phyloP scores from a whole-genome alignment of 768 basidiomycete species.

The Lactarius vividus region DNA sequence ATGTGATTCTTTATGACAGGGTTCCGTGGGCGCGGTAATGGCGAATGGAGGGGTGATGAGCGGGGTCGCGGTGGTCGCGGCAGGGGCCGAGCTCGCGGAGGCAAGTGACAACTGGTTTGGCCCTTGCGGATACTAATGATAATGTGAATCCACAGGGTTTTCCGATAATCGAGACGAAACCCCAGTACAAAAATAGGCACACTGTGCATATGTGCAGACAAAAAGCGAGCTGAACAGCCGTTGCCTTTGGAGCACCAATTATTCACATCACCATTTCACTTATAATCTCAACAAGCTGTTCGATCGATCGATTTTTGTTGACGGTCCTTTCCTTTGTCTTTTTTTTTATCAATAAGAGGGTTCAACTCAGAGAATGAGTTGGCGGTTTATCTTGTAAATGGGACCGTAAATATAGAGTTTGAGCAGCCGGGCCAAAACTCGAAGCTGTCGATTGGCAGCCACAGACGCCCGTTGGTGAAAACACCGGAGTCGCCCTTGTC shows the following conservation, averaged over 20 bases:
- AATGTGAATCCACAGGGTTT: slow-evolving; percentile 8
- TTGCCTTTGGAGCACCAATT: background rate
- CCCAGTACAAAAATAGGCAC: slow-evolving; percentile 23
- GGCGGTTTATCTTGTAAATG: background rate
- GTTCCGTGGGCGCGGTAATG: slow-evolving; percentile 31
- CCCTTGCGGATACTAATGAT: slow-evolving; percentile 1
- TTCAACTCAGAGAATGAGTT: slow-evolving; percentile 4
- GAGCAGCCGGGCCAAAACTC: background rate
- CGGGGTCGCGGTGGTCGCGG: slow-evolving; percentile 33
- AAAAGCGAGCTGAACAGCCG: slow-evolving; percentile 1
- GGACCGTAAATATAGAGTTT: background rate
- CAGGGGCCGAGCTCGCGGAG: slow-evolving; percentile 35
- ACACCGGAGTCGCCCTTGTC: slow-evolving; percentile 11
- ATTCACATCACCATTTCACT: background rate
- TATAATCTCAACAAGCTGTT: slow-evolving; percentile 1
- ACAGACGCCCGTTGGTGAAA: slow-evolving; percentile 4
- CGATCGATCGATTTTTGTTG: slow-evolving; percentile 6
- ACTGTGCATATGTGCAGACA: background rate
- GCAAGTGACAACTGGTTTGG: slow-evolving; percentile 16
- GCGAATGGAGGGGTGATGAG: slow-evolving; percentile 35
- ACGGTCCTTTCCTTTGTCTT: background rate
- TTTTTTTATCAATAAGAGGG: slow-evolving; percentile 20
- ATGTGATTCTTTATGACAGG: slow-evolving; percentile 8
- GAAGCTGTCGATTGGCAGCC: background rate
- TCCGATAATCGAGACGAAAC: slow-evolving; percentile 22